A percentile compares a stretch with the other conserved stretches of the same genome.
Evolutionary conservation across 116 monocot species (phyloP).

Genomic region (Cymodocea nodosa): DNA sequence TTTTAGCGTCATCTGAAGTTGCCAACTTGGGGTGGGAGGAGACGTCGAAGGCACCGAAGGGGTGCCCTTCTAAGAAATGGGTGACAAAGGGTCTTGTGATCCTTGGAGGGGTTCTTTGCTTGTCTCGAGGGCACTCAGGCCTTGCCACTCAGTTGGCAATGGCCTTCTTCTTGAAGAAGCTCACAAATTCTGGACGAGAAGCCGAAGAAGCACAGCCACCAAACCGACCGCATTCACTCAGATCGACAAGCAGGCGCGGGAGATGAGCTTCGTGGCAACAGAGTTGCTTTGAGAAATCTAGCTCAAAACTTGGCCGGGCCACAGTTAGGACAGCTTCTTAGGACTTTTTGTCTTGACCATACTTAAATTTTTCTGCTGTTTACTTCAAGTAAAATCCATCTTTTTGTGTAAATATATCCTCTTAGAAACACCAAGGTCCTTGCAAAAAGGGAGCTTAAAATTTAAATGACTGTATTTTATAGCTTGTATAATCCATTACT

Average conservation of each 20-base stretch:
- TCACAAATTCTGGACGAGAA: slow-evolving; percentile 23
- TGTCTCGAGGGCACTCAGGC: slow-evolving; percentile 48
- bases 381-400: too few relatives aligned
- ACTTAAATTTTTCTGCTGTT: too few relatives aligned
- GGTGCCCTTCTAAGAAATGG: slow-evolving; percentile 36
- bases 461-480: too few relatives aligned
- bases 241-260: not conserved
- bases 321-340: not conserved
- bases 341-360: not conserved
- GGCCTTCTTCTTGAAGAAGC: slow-evolving; percentile 71
- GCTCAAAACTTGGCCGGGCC: not conserved
- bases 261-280: not conserved
- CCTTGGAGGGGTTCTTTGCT: slow-evolving; percentile 62
- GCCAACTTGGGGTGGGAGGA: not conserved
- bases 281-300: not conserved
- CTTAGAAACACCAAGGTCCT: too few relatives aligned
- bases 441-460: too few relatives aligned
- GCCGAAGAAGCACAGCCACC: not conserved
- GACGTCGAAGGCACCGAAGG: not conserved
- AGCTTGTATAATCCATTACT: too few relatives aligned
- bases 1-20: slow-evolving; percentile 1
- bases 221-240: not conserved
- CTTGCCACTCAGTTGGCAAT: slow-evolving; percentile 65
- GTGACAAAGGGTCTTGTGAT: slow-evolving; percentile 68
- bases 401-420: too few relatives aligned